Base-by-base conservation (phyloP, 179 eudicot genomes). In the Silene noctiflora region DNA sequence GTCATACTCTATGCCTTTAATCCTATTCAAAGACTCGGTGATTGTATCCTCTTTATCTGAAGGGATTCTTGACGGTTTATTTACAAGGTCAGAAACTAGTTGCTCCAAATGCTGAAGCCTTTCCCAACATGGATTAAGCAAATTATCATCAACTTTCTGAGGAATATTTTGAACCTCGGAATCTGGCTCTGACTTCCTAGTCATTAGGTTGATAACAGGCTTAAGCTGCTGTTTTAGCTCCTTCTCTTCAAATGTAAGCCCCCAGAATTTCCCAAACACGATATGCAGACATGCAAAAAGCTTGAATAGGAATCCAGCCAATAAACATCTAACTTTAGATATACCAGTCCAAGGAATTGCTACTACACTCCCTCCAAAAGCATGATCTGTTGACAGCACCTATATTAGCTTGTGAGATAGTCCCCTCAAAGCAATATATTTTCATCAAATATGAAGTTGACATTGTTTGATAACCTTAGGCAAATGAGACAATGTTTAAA, bases 1-100 rank as follows among this genome's bases (percentile, higher is more conserved):
- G 87, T 95, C 99, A 78, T 85, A 79, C 83, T 95, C 99, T 61
- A 95, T 92, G 67, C 89, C 89, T 77, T 80, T 95, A 72, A 95
- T 95, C 59, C 99, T 96, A 77, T 79, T 84, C 84, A 95, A 59
- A 11, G 97, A 92, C 77, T 95, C 97, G 21, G 68, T 67, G 53
- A 95, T 89, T 58, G 92, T 87, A 48, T 82, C 95, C 60, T 95
- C 97, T 77, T 95, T 95, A 73, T 95, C 99, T 65, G 85, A 82
- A 79, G 99, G 99, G 65, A 95, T 89, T 67, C 80, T 87, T 31
- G 89, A 61, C 73, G 99, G 97, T 79, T 87, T 93, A 58, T 87
- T 89, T 51, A 84, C 39, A 70, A 95, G 92, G 73, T 93, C 96
- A 74, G 91, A 78, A 48, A 95, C 96, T 64, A 85, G 33, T 62